phyloP scores from a whole-genome alignment of 192 early-diverging fungal genomes.

The Lobosporangium transversale region DNA sequence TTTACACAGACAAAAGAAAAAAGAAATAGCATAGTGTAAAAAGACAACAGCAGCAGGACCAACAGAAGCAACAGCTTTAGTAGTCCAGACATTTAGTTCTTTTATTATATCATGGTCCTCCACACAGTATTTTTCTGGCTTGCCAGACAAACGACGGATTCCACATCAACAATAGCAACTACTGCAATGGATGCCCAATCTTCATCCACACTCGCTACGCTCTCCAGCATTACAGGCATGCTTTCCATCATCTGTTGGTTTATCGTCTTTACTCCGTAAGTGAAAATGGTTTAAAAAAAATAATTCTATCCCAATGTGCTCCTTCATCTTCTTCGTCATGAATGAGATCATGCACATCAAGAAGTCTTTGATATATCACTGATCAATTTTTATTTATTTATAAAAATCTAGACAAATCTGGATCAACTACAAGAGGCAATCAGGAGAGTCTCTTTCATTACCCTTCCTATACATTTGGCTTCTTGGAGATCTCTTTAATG shows the following conservation, averaged over 20 bases:
- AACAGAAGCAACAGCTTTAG: no score
- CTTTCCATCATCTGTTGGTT: constrained; percentile 44
- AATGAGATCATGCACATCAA: no score
- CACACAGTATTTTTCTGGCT: constrained; percentile 10
- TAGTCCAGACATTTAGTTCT: no score
- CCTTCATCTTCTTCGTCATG: neutral
- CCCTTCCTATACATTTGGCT: constrained; percentile 80
- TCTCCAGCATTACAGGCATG: constrained; percentile 27
- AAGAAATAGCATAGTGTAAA: neutral
- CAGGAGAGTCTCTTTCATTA: constrained; percentile 78
- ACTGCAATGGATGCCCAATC: neutral
- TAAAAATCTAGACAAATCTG: constrained; percentile 67
- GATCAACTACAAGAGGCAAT: constrained; percentile 79
- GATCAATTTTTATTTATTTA: no score
- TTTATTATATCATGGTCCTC: constrained; percentile 2
- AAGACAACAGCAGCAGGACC: neutral
- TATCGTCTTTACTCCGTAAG: constrained; percentile 45
- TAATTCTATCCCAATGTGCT: neutral
- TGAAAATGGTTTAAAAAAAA: no score
- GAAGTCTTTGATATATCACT: no score
- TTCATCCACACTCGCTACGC: neutral
- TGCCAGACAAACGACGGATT: neutral
- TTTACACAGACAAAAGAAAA: neutral
- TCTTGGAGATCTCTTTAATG: constrained; percentile 76
- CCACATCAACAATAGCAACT: neutral